Evolutionary conservation across 2,329 filamentous ascomycete genomes (phyloP).

Genomic region (Aureobasidium musti): DNA sequence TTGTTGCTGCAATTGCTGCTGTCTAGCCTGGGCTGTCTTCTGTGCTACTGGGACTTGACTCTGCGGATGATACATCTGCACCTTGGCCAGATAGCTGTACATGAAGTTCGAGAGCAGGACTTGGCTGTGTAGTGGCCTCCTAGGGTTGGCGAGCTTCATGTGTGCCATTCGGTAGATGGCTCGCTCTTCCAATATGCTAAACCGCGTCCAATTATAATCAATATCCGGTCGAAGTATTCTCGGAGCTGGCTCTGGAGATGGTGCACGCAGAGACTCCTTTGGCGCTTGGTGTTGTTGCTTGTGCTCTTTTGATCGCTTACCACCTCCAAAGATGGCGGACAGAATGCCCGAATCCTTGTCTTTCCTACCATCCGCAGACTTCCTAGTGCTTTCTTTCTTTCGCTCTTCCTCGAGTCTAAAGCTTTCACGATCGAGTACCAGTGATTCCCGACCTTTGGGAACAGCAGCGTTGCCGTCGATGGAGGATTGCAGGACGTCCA

Average conservation of each 20-base stretch:
- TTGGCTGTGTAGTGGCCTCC: slow-evolving; percentile 87
- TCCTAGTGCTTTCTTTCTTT: slow-evolving; percentile 76
- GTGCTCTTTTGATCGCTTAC: slow-evolving; percentile 55
- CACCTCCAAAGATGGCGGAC: slow-evolving; percentile 85
- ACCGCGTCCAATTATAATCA: slow-evolving; percentile 95
- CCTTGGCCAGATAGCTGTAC: slow-evolving; percentile 98
- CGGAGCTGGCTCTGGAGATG: slow-evolving; percentile 78
- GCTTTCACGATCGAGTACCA: slow-evolving; percentile 77
- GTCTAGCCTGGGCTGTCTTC: slow-evolving; percentile 53
- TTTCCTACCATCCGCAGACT: slow-evolving; percentile 73
- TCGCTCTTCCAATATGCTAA: slow-evolving; percentile 90
- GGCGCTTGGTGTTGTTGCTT: slow-evolving; percentile 64
- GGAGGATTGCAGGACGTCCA: slow-evolving; percentile 84
- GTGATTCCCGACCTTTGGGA: slow-evolving; percentile 69
- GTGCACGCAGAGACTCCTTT: slow-evolving; percentile 59
- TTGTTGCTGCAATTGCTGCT: slow-evolving; percentile 44
- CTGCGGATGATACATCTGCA: slow-evolving; percentile 97
- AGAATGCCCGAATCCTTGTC: slow-evolving; percentile 77
- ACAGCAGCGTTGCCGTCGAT: slow-evolving; percentile 62
- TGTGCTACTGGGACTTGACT: slow-evolving; percentile 80
- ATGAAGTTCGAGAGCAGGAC: slow-evolving; percentile 98
- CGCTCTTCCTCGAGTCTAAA: slow-evolving; percentile 76
- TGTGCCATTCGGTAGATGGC: slow-evolving; percentile 99
- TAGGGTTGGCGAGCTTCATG: slow-evolving; percentile 97
- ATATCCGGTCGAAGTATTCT: slow-evolving; percentile 78